phyloP scores from a whole-genome alignment of 768 basidiomycete species.

The Rhodotorula diobovata region DNA sequence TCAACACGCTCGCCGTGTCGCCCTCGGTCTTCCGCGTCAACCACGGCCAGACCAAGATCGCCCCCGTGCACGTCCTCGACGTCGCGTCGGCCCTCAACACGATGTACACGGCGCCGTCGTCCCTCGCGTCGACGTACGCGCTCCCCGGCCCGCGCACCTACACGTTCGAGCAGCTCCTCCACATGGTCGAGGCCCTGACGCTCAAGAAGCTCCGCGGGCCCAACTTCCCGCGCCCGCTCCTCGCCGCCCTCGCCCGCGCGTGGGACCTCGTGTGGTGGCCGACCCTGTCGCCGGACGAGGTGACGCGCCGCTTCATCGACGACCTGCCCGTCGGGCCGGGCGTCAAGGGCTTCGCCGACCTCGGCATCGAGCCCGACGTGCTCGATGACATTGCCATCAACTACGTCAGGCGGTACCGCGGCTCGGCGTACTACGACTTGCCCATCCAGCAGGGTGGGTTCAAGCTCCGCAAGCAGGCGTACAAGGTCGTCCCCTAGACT shows the following conservation, averaged over 20 bases:
- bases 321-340: conserved; percentile 59
- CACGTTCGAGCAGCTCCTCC: conserved; percentile 59
- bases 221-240: conserved; percentile 71
- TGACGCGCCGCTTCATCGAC: conserved; percentile 77
- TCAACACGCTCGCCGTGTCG: conserved; percentile 89
- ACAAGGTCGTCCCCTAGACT: conserved; percentile 40
- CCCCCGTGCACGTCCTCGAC: conserved; percentile 90
- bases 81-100: conserved; percentile 87
- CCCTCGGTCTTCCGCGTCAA: conserved; percentile 94
- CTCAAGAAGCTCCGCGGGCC: conserved; percentile 65
- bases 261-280: conserved; percentile 83
- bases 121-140: conserved; percentile 58
- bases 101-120: conserved; percentile 60
- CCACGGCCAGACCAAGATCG: conserved; percentile 73
- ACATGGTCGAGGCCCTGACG: conserved; percentile 71
- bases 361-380: conserved; percentile 74
- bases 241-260: conserved; percentile 59
- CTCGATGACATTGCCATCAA: conserved; percentile 84
- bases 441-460: conserved; percentile 47
- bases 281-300: conserved; percentile 80
- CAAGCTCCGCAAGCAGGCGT: conserved; percentile 40
- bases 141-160: conserved; percentile 86
- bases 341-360: conserved; percentile 53
- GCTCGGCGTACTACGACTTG: conserved; percentile 54
- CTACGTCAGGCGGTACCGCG: conserved; percentile 82